Base-by-base conservation (phyloP, 306 rosid genomes). In the Prunus armeniaca region DNA sequence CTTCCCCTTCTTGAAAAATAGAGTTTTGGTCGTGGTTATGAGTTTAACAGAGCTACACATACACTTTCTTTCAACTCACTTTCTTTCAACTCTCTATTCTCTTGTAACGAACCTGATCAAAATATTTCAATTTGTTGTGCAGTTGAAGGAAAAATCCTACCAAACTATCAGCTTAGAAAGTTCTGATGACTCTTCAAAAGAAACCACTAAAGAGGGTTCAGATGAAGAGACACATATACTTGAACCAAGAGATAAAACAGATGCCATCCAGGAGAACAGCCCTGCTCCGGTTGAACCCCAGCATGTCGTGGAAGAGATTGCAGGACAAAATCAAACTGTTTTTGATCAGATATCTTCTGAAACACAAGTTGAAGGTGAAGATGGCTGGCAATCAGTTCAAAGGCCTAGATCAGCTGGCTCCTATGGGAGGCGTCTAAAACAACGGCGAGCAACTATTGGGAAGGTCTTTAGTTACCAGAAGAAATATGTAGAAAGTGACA, bases 301-400 rank as follows among this genome's bases (percentile, higher is more conserved):
- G 55, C 83, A 64, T 72, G 68, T 60, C 75, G 80, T 54, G 28
- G 87, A 89, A 80, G 91, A 85, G 67, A 68, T 73, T 65, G 56
- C 82, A 12, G 91, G 78, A 43, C 93, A 89, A 80, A 84, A 83
- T 81, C 85, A 83, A 74, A 73, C 80, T 67, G 38, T 65, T 65
- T 76, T 79, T 43, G 60, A 72, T 15, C 90, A 85, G 58, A 72
- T 78, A 60, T 77, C 81, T 86, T 83, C 96, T n/a, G 97, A 90
- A 82, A 84, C 70, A 58, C 91, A 82, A 32, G 87, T 80, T 50
- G 99, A 95, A 79, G 97, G 92, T 66, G 97, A 92, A 41, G 96
- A 89, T 49, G 97, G 96, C 74, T 95, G 99, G 99, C 97, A 90
- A 84, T 86, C 99, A 24, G 99, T 92, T 84, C 99, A 95, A 88